Percentiles rank a stretch among this genome's conserved stretches.
These are phyloP conservation scores for Gossypium schwendimanii DNA, from an alignment of 441 rosid species.

Conservation along the genomic window DNA sequence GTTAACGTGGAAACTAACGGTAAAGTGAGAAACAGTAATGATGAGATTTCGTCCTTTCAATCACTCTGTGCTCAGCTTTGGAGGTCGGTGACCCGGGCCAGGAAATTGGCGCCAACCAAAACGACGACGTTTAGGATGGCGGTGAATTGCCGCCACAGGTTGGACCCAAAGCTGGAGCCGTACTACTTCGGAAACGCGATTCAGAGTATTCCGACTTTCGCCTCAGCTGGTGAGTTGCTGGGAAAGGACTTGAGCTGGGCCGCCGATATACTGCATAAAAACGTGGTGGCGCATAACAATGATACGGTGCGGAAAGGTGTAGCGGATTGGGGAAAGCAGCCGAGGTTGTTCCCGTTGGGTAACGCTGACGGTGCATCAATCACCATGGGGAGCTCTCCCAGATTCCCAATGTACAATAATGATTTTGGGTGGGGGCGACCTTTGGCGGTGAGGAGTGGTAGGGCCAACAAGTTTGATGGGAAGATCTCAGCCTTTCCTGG, in stretches of 20 bases:
- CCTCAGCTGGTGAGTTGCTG: slow-evolving; percentile 47
- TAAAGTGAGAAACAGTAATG: slow-evolving; percentile 19
- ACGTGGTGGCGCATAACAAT: slow-evolving; percentile 68
- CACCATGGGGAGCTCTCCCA: slow-evolving; percentile 94
- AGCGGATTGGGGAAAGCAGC: slow-evolving; percentile 62
- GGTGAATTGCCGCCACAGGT: slow-evolving; percentile 83
- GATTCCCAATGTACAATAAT: slow-evolving; percentile 89
- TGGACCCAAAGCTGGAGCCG: slow-evolving; percentile 54
- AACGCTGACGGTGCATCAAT: slow-evolving; percentile 89
- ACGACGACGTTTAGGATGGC: slow-evolving; percentile 88
- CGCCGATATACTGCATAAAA: slow-evolving; percentile 55
- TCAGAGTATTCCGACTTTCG: slow-evolving; percentile 78
- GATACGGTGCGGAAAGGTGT: slow-evolving; percentile 56
- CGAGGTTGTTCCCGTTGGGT: slow-evolving; percentile 79
- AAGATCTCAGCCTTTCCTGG: slow-evolving; percentile 95
- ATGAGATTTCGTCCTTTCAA: slow-evolving; percentile 81
- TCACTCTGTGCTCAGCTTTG: slow-evolving; percentile 79
- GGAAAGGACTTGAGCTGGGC: slow-evolving; percentile 51
- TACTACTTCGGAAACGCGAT: slow-evolving; percentile 85
- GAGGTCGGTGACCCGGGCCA: slow-evolving; percentile 78
- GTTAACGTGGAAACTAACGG: slow-evolving; percentile 36
- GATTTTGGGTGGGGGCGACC: slow-evolving; percentile 98
- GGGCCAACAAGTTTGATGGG: slow-evolving; percentile 88
- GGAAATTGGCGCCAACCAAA: slow-evolving; percentile 47
- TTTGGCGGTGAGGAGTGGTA: slow-evolving; percentile 76